phyloP scores from a whole-genome alignment of 2,329 filamentous ascomycete genomes.

The Pyrenochaeta sp. region DNA sequence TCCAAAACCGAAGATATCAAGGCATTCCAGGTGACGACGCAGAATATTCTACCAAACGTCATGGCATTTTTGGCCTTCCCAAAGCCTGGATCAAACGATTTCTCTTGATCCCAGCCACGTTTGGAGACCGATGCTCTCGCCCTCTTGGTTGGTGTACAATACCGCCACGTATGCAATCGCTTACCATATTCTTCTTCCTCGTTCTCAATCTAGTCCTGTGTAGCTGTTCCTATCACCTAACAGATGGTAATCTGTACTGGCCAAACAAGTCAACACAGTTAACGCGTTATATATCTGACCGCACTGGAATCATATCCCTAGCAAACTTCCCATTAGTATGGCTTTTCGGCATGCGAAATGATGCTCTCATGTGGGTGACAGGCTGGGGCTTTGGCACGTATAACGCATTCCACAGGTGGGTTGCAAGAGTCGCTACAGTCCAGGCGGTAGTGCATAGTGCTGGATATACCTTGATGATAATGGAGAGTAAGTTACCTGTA shows the following conservation, averaged over 20 bases:
- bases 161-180: conserved; percentile 58
- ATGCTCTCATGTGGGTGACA: conserved; percentile 71
- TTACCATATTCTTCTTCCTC: conserved; percentile 57
- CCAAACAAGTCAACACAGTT: conserved; percentile 49
- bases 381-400: conserved; percentile 74
- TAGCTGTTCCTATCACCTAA: conserved; percentile 55
- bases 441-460: conserved; percentile 71
- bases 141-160: conserved; percentile 56
- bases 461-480: conserved; percentile 63
- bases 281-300: conserved; percentile 67
- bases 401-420: conserved; percentile 73
- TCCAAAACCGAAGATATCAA: conserved; percentile 12
- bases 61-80: conserved; percentile 3
- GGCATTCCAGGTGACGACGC: background rate
- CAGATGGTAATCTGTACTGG: conserved; percentile 58
- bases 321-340: conserved; percentile 71
- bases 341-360: conserved; percentile 74
- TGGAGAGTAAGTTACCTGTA: conserved; percentile 29
- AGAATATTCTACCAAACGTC: background rate
- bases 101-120: conserved; percentile 55
- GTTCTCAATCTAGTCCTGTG: conserved; percentile 55
- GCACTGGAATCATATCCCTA: conserved; percentile 70
- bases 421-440: conserved; percentile 68
- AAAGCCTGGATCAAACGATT: conserved; percentile 36
- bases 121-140: conserved; percentile 53